Base-by-base conservation (phyloP, 108 stramenopile species). In the Cylindrotheca fusiformis region DNA sequence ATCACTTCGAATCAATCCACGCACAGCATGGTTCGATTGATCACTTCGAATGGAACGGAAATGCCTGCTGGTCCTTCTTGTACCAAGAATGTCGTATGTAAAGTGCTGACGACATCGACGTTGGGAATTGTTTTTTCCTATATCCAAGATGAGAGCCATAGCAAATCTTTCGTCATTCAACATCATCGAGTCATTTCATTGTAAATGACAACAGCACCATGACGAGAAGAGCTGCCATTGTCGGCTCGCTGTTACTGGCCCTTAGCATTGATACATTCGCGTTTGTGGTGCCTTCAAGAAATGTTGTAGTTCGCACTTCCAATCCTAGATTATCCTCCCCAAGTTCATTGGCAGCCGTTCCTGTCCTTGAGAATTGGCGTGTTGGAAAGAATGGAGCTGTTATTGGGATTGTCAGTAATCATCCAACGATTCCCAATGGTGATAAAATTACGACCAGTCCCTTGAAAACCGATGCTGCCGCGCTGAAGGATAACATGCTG, bases 351-450 rank as follows among this genome's bases (percentile, higher is more conserved):
- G 36, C 36, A 6, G 36, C 36, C 14, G 36, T 60, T 5, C 58
- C 68, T 0, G 20, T 45, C 29, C 50, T 69, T 27, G 58, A 69
- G 8, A 49, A 69, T 10, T 61, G 68, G 68, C 31, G 41, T 23
- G 24, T 69, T 0, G 30, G 33, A 1, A 25, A 31, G 41, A 76
- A 77, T 30, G 82, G 82, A 18, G 46, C 72, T n/a, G 72, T 83
- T 21, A 51, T 55, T 5, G 78, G 82, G 49, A 74, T 68, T 17
- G 68, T 83, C 6, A 63, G 60, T 29, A 80, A 83, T 70, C 82
- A 80, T 65, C 78, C 82, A n/a, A 79, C 68, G 20, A 61, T 80
- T 25, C 56, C 63, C n/a, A 74, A 83, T 68, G 78, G 78, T 19
- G 75, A 83, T 36, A 33, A 36, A 28, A 83, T 80, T 53, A 78